These are phyloP conservation scores for Coemansia sp. DNA, from an alignment of 192 early-diverging fungal genomes.

Conservation along the genomic window DNA sequence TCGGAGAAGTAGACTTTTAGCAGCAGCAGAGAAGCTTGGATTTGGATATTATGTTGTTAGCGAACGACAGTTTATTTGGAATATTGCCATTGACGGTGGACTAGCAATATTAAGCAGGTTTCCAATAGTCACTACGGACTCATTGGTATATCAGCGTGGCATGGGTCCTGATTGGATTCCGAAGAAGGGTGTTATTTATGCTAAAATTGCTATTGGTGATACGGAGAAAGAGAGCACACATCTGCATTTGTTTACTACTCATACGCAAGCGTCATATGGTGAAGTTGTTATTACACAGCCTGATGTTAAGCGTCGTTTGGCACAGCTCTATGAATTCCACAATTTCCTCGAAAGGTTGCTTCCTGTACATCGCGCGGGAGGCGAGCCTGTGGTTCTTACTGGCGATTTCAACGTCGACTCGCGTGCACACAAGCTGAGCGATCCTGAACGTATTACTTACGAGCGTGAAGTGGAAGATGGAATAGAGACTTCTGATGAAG, in stretches of 20 bases:
- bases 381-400: constrained; percentile 61
- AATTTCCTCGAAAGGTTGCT: constrained; percentile 61
- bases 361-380: constrained; percentile 35
- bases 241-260: constrained; percentile 78
- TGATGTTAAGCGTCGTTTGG: constrained; percentile 53
- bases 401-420: constrained; percentile 69
- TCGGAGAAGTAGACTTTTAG: constrained; percentile 60
- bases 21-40: constrained; percentile 62
- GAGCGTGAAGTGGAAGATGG: constrained; percentile 54
- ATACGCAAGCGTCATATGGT: constrained; percentile 78
- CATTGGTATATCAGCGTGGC: constrained; percentile 65
- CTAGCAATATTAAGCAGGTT: constrained; percentile 72
- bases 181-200: constrained; percentile 77
- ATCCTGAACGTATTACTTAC: constrained; percentile 23
- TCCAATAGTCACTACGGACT: constrained; percentile 61
- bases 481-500: constrained; percentile 53
- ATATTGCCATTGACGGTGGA: constrained; percentile 71
- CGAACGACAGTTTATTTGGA: constrained; percentile 60
- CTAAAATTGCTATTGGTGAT: constrained; percentile 56
- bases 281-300: constrained; percentile 56
- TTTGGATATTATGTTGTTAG: constrained; percentile 67
- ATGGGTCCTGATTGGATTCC: constrained; percentile 70
- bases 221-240: constrained; percentile 18
- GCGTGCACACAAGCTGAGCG: constrained; percentile 35
- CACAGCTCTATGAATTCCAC: constrained; percentile 67